Percentiles rank a stretch among this genome's conserved stretches.
phyloP scores from a whole-genome alignment of 2,329 filamentous ascomycete genomes.

The Penicillium rolfsii region DNA sequence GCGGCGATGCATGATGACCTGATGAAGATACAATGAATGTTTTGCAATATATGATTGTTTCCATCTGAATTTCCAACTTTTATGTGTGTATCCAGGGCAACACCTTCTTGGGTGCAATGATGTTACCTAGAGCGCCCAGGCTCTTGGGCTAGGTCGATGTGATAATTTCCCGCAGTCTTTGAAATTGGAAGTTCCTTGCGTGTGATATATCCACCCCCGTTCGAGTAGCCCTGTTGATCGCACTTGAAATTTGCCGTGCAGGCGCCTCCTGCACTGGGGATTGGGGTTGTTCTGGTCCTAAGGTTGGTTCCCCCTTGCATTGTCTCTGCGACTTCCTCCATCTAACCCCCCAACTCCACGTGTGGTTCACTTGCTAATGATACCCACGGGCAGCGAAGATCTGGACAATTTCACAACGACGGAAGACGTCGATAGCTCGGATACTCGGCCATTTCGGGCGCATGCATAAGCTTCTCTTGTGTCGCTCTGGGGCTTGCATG shows the following conservation, averaged over 20 bases:
- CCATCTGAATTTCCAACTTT: conserved; percentile 1
- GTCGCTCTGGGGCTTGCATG: conserved; percentile 9
- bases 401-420: background rate
- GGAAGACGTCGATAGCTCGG: conserved; percentile 13
- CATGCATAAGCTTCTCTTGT: conserved; percentile 23
- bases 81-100: conserved; percentile 5
- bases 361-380: conserved; percentile 14
- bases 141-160: conserved; percentile 10
- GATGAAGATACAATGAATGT: conserved; percentile 22
- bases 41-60: conserved; percentile 12
- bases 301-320: conserved; percentile 25
- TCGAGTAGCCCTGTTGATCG: background rate
- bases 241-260: conserved; percentile 4
- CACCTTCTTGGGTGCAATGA: background rate
- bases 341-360: conserved; percentile 18
- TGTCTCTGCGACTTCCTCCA: conserved; percentile 17
- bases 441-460: conserved; percentile 14
- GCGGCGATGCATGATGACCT: conserved; percentile 18
- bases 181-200: conserved; percentile 29
- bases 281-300: conserved; percentile 7
- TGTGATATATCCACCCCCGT: conserved; percentile 21
- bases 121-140: conserved; percentile 1
- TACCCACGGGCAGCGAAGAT: conserved; percentile 16
- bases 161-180: conserved; percentile 12
- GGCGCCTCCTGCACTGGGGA: conserved; percentile 11